Base-by-base conservation (phyloP, 2,329 filamentous ascomycete species). In the Curvularia sp. region DNA sequence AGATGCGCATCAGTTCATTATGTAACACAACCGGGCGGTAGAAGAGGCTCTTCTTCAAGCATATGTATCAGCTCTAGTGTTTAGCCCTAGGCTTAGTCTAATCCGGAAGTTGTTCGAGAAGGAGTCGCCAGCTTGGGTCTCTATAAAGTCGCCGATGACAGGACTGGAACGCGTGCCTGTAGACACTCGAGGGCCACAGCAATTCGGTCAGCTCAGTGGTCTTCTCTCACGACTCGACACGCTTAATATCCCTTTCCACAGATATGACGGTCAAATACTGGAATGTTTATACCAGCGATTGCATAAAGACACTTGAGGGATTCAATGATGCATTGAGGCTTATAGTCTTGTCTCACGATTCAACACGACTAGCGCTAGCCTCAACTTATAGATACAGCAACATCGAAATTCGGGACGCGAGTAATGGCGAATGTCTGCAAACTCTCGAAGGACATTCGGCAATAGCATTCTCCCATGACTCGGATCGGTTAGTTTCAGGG, bases 151-250 rank as follows among this genome's bases (percentile, higher is more conserved):
- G 38, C 15, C 9, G 24, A 18, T 44, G 18, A 42, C 8, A 22
- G 2, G 15, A 10, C 8, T 47, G 20, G 51, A 46, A 20, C 7
- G 42, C 42, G 10, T 65, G 62, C 38, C 39, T 63, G 39, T 63
- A 61, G 28, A 66, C 64, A 43, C 62, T 71, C 46, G 57, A 69
- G 52, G 58, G 57, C 35, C 60, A 69, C 53, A 53, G 28, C 33
- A 15, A 30, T 30, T 5, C 0, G 0, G 57, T 67, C 38, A 43
- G 6, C 15, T 62, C 49, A 5, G 58, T 71, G 18, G 33, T 54
- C 51, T 55, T 60, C 54, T 64, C 51, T 42, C 49, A 61, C 54
- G 55, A 64, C 30, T 54, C 60, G 15, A 47, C 43, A 1, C 15
- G 26, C 3, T 7, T 46, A 2, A 15, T 24, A 15, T 44, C 42